Evolutionary conservation across 805 yeast genomes (phyloP).

Genomic region (Suhomyces prunicola): DNA sequence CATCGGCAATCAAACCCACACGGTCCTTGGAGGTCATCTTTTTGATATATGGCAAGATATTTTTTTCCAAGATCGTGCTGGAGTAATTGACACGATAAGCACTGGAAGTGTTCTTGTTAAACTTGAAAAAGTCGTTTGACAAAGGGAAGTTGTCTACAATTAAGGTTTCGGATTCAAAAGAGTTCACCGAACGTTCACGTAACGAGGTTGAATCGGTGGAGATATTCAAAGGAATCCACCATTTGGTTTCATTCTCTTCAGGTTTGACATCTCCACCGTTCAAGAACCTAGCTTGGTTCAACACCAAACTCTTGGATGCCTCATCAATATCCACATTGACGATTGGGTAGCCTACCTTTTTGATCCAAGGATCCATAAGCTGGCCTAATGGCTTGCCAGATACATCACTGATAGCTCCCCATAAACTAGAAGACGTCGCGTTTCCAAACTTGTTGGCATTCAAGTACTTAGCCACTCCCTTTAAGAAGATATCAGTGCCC

Average conservation of each 20-base stretch:
- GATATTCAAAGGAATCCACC: constrained; percentile 58
- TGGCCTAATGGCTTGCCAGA: constrained; percentile 57
- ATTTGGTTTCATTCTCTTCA: constrained; percentile 53
- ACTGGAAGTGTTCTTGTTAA: constrained; percentile 51
- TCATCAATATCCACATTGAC: constrained; percentile 44
- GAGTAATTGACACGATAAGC: constrained; percentile 55
- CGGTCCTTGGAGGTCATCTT: constrained; percentile 45
- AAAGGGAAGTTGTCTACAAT: constrained; percentile 21
- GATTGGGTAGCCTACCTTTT: constrained; percentile 70
- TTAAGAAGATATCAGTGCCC: constrained; percentile 65
- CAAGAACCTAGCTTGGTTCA: constrained; percentile 60
- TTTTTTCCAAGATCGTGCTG: constrained; percentile 35
- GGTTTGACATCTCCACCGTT: constrained; percentile 57
- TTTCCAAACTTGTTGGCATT: constrained; percentile 61
- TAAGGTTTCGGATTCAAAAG: constrained; percentile 21
- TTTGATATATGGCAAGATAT: constrained; percentile 37
- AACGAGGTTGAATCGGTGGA: constrained; percentile 16
- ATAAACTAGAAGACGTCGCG: constrained; percentile 71
- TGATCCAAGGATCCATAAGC: constrained; percentile 71
- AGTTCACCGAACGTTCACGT: constrained; percentile 13
- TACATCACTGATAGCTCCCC: constrained; percentile 62
- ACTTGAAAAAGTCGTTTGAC: constrained; percentile 33
- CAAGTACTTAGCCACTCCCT: constrained; percentile 71
- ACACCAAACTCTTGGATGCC: constrained; percentile 31
- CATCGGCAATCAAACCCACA: constrained; percentile 55